phyloP scores from a whole-genome alignment of 495 filamentous ascomycete species.

The Evansstolkia leycettana region DNA sequence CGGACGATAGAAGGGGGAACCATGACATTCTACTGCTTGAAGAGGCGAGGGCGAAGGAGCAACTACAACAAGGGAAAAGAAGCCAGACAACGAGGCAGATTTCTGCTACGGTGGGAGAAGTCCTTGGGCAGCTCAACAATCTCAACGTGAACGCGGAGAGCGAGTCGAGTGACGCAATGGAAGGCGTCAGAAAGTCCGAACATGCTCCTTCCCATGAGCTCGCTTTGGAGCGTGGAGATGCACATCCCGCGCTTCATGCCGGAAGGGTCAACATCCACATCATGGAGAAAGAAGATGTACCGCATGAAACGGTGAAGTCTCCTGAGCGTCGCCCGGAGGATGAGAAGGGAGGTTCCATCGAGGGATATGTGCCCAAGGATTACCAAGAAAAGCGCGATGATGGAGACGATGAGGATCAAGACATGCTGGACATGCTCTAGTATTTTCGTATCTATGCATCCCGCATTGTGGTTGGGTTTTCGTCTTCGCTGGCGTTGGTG shows the following conservation, averaged over 20 bases:
- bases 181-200: constrained; percentile 11
- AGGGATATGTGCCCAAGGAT: constrained; percentile 29
- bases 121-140: constrained; percentile 19
- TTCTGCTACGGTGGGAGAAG: constrained; percentile 10
- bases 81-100: constrained; percentile 4
- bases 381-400: constrained; percentile 4
- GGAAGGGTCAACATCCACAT: constrained; percentile 27
- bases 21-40: constrained; percentile 42
- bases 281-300: constrained; percentile 22
- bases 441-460: too few species aligned
- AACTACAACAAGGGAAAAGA: constrained; percentile 6
- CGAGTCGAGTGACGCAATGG: constrained; percentile 10
- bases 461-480: too few species aligned
- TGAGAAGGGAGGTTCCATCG: constrained; percentile 29
- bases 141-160: constrained; percentile 11
- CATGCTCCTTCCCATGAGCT: constrained; percentile 28
- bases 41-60: constrained; percentile 19
- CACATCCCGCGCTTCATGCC: constrained; percentile 11
- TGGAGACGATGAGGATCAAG: constrained; percentile 11
- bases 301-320: constrained; percentile 7
- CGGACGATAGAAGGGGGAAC: constrained; percentile 20
- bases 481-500: constrained; percentile 8
- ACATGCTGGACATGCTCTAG: constrained; percentile 26
- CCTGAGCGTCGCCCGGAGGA: constrained; percentile 25
- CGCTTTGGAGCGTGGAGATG: constrained; percentile 37